phyloP scores from a whole-genome alignment of 2,329 filamentous ascomycete genomes.

The Fusarium beomiforme region DNA sequence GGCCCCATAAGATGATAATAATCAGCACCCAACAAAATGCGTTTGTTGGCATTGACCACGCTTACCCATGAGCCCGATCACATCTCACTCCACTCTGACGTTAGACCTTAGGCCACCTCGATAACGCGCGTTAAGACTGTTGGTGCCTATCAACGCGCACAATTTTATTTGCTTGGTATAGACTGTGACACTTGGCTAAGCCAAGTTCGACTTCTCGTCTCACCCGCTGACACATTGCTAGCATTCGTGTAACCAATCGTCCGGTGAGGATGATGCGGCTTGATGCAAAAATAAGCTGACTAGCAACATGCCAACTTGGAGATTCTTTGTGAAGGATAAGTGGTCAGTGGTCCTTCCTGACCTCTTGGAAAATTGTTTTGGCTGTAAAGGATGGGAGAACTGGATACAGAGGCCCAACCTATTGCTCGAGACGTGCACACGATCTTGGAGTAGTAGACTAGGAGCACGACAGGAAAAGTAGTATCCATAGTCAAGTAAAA shows the following conservation, averaged over 20 bases:
- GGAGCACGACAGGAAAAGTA: too few relatives aligned
- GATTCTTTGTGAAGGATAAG: too few relatives aligned
- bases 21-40: not conserved
- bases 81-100: not conserved
- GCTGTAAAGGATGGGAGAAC: too few relatives aligned
- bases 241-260: not conserved
- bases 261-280: not conserved
- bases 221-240: not conserved
- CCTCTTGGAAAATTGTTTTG: too few relatives aligned
- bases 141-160: not conserved
- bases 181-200: not conserved
- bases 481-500: too few relatives aligned
- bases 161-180: not conserved
- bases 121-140: not conserved
- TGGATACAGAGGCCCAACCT: too few relatives aligned
- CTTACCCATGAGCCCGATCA: not conserved
- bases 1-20: not conserved
- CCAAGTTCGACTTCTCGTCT: not conserved
- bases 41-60: not conserved
- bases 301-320: not conserved
- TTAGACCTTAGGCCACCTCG: not conserved
- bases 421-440: too few relatives aligned
- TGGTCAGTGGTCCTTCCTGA: too few relatives aligned
- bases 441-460: too few relatives aligned
- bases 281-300: conserved; percentile 12